A percentile compares a stretch with the other conserved stretches of the same genome.
These are phyloP conservation scores for Botrytis fabae DNA, from an alignment of 2,329 filamentous ascomycete genomes.

Conservation along the genomic window DNA sequence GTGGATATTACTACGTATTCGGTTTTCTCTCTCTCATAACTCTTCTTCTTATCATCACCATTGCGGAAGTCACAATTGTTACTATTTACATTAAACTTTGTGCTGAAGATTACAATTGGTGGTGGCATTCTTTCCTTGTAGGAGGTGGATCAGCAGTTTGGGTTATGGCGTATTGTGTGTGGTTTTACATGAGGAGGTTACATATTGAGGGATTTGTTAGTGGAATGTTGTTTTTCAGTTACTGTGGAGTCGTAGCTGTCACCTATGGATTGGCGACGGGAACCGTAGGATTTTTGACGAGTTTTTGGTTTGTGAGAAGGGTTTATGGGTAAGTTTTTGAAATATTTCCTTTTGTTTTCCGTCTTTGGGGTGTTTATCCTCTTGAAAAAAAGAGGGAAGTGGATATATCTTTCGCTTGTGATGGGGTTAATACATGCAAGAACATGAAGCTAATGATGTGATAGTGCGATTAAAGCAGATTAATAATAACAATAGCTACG, in stretches of 20 bases:
- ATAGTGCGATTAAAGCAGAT: conserved; percentile 22
- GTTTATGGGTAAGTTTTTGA: conserved; percentile 69
- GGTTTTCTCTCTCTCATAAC: conserved; percentile 78
- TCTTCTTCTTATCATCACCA: conserved; percentile 70
- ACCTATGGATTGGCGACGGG: conserved; percentile 81
- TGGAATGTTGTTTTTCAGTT: conserved; percentile 79
- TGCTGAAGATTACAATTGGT: conserved; percentile 86
- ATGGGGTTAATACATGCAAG: no score
- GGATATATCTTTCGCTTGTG: not conserved
- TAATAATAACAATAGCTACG: not conserved
- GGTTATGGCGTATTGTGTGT: conserved; percentile 80
- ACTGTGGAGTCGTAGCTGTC: conserved; percentile 77
- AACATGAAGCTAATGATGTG: not conserved
- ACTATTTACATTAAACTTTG: conserved; percentile 81
- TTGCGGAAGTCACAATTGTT: conserved; percentile 82
- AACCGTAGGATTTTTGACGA: conserved; percentile 80
- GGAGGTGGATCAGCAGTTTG: conserved; percentile 76
- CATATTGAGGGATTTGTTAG: conserved; percentile 80
- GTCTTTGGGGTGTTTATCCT: no score
- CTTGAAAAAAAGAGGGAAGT: not conserved
- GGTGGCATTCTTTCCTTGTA: conserved; percentile 85
- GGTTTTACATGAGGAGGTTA: conserved; percentile 80
- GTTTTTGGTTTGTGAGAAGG: conserved; percentile 79
- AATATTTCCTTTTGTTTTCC: not conserved
- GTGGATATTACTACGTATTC: conserved; percentile 88